These are phyloP conservation scores for Manihot esculenta DNA, from an alignment of 441 rosid genomes.

Conservation along the genomic window DNA sequence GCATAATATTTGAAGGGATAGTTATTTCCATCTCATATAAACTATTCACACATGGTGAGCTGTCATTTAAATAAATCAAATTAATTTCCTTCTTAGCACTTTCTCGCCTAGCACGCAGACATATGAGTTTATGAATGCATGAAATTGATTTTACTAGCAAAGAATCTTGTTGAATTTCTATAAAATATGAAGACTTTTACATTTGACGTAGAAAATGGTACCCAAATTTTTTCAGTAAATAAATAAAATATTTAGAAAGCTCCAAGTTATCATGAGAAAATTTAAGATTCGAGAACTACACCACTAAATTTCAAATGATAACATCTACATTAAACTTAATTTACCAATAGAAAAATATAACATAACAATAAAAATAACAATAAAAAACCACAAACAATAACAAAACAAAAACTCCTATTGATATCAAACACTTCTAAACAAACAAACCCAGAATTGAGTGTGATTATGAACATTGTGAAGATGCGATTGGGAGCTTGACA, in stretches of 20 bases:
- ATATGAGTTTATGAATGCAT: constrained; percentile 63
- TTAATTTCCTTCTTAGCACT: constrained; percentile 83
- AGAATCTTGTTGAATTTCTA: not conserved
- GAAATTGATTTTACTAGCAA: not conserved
- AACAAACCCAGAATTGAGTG: no score
- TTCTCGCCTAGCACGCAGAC: constrained; percentile 78
- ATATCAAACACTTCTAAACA: no score
- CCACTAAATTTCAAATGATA: constrained; percentile 4
- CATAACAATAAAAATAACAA: no score
- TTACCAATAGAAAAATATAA: not conserved
- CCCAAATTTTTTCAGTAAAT: constrained; percentile 2
- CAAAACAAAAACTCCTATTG: no score
- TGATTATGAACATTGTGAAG: no score
- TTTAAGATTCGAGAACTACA: no score
- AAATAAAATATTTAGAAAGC: not conserved
- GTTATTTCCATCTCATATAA: constrained; percentile 1
- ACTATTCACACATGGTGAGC: not conserved
- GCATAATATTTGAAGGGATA: constrained; percentile 1
- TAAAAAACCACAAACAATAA: no score
- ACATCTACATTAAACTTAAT: not conserved
- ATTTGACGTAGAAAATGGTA: no score
- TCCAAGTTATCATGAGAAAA: not conserved
- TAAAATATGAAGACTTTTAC: not conserved
- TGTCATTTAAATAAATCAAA: constrained; percentile 64
- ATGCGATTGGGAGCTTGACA: no score